Conservation (phyloP, 495 filamentous ascomycete species). For the Letharia columbiana region DNA sequence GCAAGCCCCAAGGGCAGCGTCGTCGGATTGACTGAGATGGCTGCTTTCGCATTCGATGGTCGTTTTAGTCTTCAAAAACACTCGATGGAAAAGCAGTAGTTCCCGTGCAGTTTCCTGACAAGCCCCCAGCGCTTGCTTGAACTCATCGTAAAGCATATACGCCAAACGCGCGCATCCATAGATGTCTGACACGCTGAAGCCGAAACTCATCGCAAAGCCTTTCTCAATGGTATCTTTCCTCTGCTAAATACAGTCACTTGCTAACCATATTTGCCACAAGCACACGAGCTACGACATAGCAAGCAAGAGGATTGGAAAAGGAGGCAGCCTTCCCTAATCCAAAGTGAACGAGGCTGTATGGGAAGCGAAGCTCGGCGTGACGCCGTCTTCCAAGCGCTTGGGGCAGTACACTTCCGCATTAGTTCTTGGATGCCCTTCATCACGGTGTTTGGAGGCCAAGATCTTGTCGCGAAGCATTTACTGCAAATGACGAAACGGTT, state of each 20-base stretch:
- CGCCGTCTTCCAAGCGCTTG: neutral
- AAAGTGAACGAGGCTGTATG: neutral
- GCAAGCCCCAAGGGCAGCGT: neutral
- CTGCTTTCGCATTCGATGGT: neutral
- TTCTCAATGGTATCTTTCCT: neutral
- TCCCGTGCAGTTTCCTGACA: conserved; percentile 12
- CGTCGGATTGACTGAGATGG: neutral
- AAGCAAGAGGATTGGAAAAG: neutral
- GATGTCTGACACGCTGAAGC: conserved; percentile 18
- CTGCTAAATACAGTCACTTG: neutral
- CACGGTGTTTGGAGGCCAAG: too few species aligned
- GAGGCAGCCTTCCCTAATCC: neutral
- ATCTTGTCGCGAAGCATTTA: too few species aligned
- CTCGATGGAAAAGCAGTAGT: conserved; percentile 8
- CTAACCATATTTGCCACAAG: neutral
- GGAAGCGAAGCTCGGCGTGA: neutral
- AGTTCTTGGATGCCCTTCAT: too few species aligned
- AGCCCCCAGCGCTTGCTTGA: conserved; percentile 6
- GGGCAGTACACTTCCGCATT: neutral
- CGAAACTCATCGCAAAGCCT: conserved; percentile 18
- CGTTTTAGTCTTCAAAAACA: conserved; percentile 2
- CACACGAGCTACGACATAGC: neutral
- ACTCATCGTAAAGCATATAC: conserved; percentile 3
- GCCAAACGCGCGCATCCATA: conserved; percentile 7
- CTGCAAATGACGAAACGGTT: too few species aligned